phyloP scores from a whole-genome alignment of 1,284 basidiomycete genomes.

The Schizopora paradoxa region DNA sequence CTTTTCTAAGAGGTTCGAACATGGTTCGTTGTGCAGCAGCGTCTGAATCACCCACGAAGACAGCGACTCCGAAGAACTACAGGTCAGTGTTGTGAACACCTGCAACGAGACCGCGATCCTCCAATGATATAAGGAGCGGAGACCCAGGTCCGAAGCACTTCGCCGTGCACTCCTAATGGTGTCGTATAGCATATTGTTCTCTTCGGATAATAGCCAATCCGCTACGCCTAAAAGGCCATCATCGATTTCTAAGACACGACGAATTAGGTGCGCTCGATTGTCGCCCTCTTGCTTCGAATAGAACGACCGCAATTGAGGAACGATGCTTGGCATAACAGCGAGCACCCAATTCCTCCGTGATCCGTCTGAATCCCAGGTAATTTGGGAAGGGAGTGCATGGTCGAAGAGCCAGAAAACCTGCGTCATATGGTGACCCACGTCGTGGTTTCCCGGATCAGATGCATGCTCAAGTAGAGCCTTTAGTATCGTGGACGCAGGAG shows the following conservation, averaged over 20 bases:
- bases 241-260: constrained; percentile 53
- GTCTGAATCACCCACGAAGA: constrained; percentile 10
- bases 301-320: constrained; percentile 50
- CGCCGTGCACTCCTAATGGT: constrained; percentile 34
- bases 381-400: constrained; percentile 45
- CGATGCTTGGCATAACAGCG: constrained; percentile 49
- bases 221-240: constrained; percentile 51
- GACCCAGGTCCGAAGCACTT: constrained; percentile 26
- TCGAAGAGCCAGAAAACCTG: constrained; percentile 56
- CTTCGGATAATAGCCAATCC: constrained; percentile 65
- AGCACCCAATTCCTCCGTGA: constrained; percentile 44
- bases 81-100: constrained; percentile 4
- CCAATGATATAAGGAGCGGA: constrained; percentile 23
- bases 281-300: constrained; percentile 51
- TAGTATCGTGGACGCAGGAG: constrained; percentile 47
- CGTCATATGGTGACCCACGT: constrained; percentile 50
- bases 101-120: constrained; percentile 32
- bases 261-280: constrained; percentile 48
- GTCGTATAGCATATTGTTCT: constrained; percentile 43
- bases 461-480: constrained; percentile 49
- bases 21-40: constrained; percentile 4
- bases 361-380: too few species aligned
- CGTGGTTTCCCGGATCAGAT: constrained; percentile 33
- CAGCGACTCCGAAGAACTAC: constrained; percentile 1
- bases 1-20: too few species aligned